Conservation (phyloP, 1,284 basidiomycete genomes). For the Apiotrichum veenhuisii region DNA sequence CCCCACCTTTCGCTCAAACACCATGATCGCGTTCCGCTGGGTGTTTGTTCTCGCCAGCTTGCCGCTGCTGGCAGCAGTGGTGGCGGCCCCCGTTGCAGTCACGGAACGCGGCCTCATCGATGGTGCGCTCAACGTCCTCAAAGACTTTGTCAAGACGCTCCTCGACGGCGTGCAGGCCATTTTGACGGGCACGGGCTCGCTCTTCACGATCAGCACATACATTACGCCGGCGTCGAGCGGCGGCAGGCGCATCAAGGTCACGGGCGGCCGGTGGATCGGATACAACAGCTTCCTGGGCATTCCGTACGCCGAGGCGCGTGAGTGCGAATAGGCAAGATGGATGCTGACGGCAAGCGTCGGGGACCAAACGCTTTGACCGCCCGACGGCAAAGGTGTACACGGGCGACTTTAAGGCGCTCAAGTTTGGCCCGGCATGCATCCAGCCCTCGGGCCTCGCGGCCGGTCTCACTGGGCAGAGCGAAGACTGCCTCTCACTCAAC, state of each 20-base stretch:
- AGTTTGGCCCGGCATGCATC: conserved; percentile 33
- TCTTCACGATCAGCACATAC: background rate
- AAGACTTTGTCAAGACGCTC: no score
- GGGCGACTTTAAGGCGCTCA: conserved; percentile 29
- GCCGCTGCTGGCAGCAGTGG: no score
- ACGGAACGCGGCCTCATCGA: no score
- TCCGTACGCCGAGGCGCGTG: conserved; percentile 12
- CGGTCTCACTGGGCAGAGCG: conserved; percentile 22
- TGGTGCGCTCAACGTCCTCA: no score
- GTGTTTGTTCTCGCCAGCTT: no score
- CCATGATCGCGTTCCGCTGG: no score
- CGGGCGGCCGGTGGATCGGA: background rate
- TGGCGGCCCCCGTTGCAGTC: no score
- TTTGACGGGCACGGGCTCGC: background rate
- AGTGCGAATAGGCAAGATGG: background rate
- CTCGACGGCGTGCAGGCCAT: no score
- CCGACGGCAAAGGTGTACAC: conserved; percentile 27
- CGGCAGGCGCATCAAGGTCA: background rate
- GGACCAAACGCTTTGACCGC: conserved; percentile 46
- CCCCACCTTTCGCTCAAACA: no score
- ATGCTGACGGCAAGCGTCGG: background rate
- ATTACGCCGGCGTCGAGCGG: background rate
- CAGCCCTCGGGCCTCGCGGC: conserved; percentile 27
- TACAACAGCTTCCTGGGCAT: background rate
- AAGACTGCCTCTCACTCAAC: conserved; percentile 51